These are phyloP conservation scores for Irpex sp. DNA, from an alignment of 1,284 basidiomycete species.

Conservation along the genomic window DNA sequence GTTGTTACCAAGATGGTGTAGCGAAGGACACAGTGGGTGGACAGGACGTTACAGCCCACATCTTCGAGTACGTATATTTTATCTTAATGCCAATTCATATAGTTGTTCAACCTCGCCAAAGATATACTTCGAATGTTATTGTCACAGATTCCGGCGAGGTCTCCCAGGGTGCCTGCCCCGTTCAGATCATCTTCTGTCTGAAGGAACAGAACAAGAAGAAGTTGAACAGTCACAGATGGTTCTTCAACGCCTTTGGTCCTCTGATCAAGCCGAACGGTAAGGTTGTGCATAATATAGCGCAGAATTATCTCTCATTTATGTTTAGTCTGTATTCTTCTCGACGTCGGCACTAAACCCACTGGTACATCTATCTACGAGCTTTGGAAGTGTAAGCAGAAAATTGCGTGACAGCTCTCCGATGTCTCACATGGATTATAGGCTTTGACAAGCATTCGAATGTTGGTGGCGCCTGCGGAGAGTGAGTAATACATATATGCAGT, in stretches of 20 bases:
- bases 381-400: constrained; percentile 71
- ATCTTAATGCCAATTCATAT: not conserved
- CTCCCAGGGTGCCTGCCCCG: constrained; percentile 76
- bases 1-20: constrained; percentile 94
- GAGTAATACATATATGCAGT: constrained; percentile 24
- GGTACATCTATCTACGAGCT: constrained; percentile 93
- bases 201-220: constrained; percentile 98
- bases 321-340: constrained; percentile 79
- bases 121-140: constrained; percentile 77
- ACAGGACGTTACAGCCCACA: constrained; percentile 92
- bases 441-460: constrained; percentile 91
- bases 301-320: not conserved
- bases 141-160: constrained; percentile 87
- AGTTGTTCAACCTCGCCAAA: constrained; percentile 26
- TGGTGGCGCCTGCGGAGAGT: constrained; percentile 95
- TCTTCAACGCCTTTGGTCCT: constrained; percentile 95
- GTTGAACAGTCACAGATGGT: constrained; percentile 91
- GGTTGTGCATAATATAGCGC: constrained; percentile 12
- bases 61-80: constrained; percentile 69
- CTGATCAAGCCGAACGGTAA: constrained; percentile 79
- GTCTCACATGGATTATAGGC: constrained; percentile 37
- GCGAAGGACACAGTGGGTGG: constrained; percentile 91
- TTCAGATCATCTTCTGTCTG: constrained; percentile 92
- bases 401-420: not conserved
- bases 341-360: constrained; percentile 93